Percentiles rank a stretch among this genome's conserved stretches.
Evolutionary conservation across 768 basidiomycete species (phyloP).

Genomic region (Hygrophorus pudorinus): DNA sequence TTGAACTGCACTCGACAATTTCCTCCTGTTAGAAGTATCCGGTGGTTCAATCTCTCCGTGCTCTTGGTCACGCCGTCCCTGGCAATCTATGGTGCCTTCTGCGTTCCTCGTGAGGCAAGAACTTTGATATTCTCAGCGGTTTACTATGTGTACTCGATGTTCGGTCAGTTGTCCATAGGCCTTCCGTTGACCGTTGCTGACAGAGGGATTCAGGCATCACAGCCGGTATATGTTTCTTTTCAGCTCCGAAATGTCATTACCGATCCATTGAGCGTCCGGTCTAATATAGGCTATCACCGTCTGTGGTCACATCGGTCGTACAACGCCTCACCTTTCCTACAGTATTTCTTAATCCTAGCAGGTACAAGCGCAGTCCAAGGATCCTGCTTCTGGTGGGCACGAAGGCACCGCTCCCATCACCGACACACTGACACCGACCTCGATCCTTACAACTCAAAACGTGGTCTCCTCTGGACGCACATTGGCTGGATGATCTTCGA

Average conservation of each 20-base stretch:
- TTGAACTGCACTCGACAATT: slow-evolving; percentile 15
- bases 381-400: slow-evolving; percentile 82
- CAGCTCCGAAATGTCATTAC: neutral
- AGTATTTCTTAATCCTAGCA: slow-evolving; percentile 58
- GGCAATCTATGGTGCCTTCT: slow-evolving; percentile 57
- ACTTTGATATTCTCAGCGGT: slow-evolving; percentile 53
- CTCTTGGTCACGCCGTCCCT: slow-evolving; percentile 63
- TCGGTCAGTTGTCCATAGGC: slow-evolving; percentile 38
- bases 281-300: slow-evolving; percentile 59
- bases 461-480: slow-evolving; percentile 73
- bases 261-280: slow-evolving; percentile 4
- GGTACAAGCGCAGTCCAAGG: slow-evolving; percentile 82
- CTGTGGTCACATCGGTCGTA: slow-evolving; percentile 83
- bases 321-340: slow-evolving; percentile 63
- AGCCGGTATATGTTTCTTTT: slow-evolving; percentile 24
- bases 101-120: slow-evolving; percentile 31
- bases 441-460: slow-evolving; percentile 75
- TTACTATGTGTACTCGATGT: slow-evolving; percentile 85
- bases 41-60: slow-evolving; percentile 71
- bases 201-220: slow-evolving; percentile 30
- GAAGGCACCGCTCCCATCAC: slow-evolving; percentile 76
- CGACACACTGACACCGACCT: slow-evolving; percentile 80
- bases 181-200: slow-evolving; percentile 9
- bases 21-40: slow-evolving; percentile 44
- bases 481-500: slow-evolving; percentile 82